A percentile compares a stretch with the other conserved stretches of the same genome.
phyloP scores from a whole-genome alignment of 2,329 filamentous ascomycete species.

The Aspergillus pseudoglaucus region DNA sequence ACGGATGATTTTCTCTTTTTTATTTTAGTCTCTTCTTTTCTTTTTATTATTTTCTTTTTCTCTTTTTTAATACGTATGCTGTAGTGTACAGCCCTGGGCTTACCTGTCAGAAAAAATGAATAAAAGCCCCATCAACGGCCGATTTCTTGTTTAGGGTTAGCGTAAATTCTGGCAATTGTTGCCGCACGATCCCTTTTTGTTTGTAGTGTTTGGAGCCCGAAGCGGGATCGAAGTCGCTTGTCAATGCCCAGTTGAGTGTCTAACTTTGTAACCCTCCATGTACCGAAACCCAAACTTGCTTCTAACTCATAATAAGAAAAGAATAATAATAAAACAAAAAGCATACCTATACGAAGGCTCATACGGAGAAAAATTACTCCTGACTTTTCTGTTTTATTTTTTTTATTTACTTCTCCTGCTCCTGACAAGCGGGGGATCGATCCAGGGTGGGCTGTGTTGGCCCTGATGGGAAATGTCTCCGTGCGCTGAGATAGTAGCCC shows the following conservation, averaged over 20 bases:
- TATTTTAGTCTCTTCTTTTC: background rate
- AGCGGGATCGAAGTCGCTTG: no score
- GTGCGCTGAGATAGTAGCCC: background rate
- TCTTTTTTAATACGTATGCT: background rate
- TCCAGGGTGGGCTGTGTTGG: background rate
- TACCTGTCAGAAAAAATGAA: conserved; percentile 27
- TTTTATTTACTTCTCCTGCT: background rate
- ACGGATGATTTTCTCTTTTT: conserved; percentile 9
- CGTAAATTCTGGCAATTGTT: conserved; percentile 13
- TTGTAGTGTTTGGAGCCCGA: background rate
- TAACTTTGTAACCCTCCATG: no score
- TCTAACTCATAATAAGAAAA: no score
- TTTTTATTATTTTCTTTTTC: background rate
- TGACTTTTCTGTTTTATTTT: background rate
- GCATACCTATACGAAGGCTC: no score
- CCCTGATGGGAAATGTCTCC: conserved; percentile 1
- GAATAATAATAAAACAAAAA: no score
- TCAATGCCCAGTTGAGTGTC: no score
- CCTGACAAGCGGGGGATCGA: background rate
- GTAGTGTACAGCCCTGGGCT: conserved; percentile 7
- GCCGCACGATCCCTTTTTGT: conserved; percentile 18
- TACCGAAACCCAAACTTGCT: no score
- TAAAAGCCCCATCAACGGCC: conserved; percentile 31
- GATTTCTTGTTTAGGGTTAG: conserved; percentile 6
- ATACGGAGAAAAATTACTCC: background rate